Conservation (phyloP, 108 stramenopile species). For the Cyclotella distinguenda region DNA sequence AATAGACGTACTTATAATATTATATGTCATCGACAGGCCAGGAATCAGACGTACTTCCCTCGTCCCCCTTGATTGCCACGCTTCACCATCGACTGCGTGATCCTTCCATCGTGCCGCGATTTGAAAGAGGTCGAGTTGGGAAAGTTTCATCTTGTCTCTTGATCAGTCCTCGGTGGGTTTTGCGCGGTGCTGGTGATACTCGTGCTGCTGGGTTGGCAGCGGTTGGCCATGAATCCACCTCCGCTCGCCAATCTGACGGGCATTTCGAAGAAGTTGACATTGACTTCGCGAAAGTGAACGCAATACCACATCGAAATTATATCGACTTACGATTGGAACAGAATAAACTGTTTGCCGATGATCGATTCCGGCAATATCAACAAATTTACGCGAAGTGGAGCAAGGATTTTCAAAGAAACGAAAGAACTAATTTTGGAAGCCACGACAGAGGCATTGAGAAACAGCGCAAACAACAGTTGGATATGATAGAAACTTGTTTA, state of each 20-base stretch:
- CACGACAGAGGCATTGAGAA: neutral
- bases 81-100: conserved; percentile 22
- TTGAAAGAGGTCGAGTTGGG: conserved; percentile 1
- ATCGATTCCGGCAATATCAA: conserved; percentile 8
- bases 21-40: neutral
- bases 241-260: neutral
- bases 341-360: conserved; percentile 35
- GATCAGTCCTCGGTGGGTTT: conserved; percentile 23
- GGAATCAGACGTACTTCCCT: conserved; percentile 6
- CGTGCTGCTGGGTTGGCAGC: neutral
- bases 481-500: conserved; percentile 7
- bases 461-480: conserved; percentile 1
- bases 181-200: neutral
- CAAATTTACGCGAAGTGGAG: conserved; percentile 4
- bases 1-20: too few species aligned
- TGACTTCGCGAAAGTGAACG: neutral
- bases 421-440: neutral
- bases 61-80: conserved; percentile 8
- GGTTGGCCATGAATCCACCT: neutral
- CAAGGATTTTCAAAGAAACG: neutral
- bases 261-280: neutral
- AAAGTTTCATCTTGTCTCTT: neutral
- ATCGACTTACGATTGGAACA: conserved; percentile 36
- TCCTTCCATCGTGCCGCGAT: conserved; percentile 19
- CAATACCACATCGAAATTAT: conserved; percentile 25